Percentiles rank a stretch among this genome's conserved stretches.
phyloP scores from a whole-genome alignment of 768 basidiomycete species.

The Solioccasus polychromus region DNA sequence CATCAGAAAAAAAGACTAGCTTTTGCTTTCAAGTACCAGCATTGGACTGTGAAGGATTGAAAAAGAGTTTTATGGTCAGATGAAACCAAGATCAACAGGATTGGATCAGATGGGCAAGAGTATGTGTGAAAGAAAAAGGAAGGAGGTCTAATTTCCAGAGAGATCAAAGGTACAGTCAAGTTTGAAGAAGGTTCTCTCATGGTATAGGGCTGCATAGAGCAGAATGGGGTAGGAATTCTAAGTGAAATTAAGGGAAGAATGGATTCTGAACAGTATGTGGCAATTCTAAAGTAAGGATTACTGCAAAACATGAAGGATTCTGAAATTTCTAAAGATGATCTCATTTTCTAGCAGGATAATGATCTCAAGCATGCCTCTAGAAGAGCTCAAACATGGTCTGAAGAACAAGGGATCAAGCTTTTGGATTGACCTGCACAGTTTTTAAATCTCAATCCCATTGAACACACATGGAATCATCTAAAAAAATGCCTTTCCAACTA shows the following conservation, averaged over 20 bases:
- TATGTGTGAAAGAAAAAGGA: not conserved
- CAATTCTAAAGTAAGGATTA: not conserved
- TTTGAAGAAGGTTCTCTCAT: conserved; percentile 1
- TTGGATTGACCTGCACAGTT: too few relatives aligned
- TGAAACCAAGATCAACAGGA: not conserved
- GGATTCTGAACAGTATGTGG: not conserved
- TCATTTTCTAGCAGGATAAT: not conserved
- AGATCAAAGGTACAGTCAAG: not conserved
- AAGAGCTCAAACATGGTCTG: not conserved
- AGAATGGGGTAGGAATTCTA: not conserved
- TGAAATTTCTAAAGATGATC: not conserved
- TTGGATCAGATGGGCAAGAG: not conserved
- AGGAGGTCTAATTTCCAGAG: not conserved
- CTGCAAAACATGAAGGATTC: not conserved
- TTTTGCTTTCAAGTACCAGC: too few relatives aligned
- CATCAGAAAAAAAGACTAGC: too few relatives aligned
- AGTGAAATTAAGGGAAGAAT: not conserved
- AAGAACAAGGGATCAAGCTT: too few relatives aligned
- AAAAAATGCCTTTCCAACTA: not conserved
- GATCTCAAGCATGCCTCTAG: not conserved
- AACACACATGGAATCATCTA: not conserved
- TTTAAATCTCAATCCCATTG: too few relatives aligned
- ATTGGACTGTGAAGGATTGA: conserved; percentile 2
- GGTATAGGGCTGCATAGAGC: not conserved
- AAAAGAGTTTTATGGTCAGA: not conserved